Evolutionary conservation across 176 grass and related monocot species (phyloP), one percentile per base, ranked within the genome.

Genomic region (Zoysia pacifica): DNA sequence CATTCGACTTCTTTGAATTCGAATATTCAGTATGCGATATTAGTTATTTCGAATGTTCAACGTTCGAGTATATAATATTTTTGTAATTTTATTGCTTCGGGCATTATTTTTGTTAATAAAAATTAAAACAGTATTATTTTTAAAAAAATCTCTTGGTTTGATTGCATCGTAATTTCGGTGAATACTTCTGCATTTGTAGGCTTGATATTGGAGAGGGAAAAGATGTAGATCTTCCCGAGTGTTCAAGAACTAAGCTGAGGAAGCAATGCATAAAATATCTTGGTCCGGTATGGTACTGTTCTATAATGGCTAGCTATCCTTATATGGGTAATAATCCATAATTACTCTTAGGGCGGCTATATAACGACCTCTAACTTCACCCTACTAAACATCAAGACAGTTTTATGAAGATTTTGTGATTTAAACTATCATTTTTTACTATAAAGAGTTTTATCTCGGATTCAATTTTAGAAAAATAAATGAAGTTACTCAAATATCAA

Each of bases 231-330:
- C 90, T 98, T 70, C 61, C 87, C 36, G 76, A 80, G 5, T 98
- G 96, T 75, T 82, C 92, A 11, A 94, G 96, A 63, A 66, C 86
- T 39, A n/a, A 19, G 52, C 84, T 98, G 18, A 84, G 48, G 84
- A 89, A 92, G 87, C 96, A 95, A 78, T 95, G 90, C 76, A 94
- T 98, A 58, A 87, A 78, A 69, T 98, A 98, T 88, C 92, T 98
- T 48, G 90, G 96, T 43, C 92, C 92, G 84, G 96, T 98, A 94
- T 91, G 75, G 82, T 48, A 54, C 74, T 42, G 13, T 40, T 79
- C 36, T 45, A 47, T 46, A 64, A 48, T 14, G 38, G 44, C 9
- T n/a, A 3, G 48, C 20, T 58, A 8, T 69, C 48, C 62, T 70
- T 79, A 38, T 47, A 36, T 84, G 60, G 5, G 2, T 69, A 65